Conservation (phyloP, 2,329 filamentous ascomycete species). For the Colletotrichum ledebouriae region DNA sequence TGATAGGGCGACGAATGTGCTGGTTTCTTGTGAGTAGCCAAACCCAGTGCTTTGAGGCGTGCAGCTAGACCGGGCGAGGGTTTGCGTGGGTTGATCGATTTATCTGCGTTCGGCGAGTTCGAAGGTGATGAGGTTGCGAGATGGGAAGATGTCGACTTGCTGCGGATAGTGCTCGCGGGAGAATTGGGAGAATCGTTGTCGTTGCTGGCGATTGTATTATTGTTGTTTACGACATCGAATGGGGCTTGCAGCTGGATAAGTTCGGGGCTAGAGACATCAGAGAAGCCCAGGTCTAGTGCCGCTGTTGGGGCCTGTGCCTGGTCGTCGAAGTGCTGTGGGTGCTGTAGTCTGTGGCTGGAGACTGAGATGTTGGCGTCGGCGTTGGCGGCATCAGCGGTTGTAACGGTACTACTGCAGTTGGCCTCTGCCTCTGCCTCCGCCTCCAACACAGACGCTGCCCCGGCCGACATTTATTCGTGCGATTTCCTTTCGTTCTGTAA, state of each 20-base stretch:
- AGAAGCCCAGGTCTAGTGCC: slow-evolving; percentile 53
- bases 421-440: slow-evolving; percentile 22
- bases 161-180: slow-evolving; percentile 4
- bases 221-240: slow-evolving; percentile 41
- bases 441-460: slow-evolving; percentile 9
- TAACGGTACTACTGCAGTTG: slow-evolving; percentile 15
- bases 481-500: not conserved
- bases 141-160: slow-evolving; percentile 19
- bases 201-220: slow-evolving; percentile 45
- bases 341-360: slow-evolving; percentile 20
- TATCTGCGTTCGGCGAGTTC: slow-evolving; percentile 47
- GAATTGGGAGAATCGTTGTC: slow-evolving; percentile 36
- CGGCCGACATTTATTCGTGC: slow-evolving; percentile 35
- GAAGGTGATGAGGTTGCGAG: slow-evolving; percentile 41
- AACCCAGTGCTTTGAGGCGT: slow-evolving; percentile 74
- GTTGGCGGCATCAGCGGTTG: slow-evolving; percentile 19
- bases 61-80: slow-evolving; percentile 75
- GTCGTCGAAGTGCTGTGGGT: slow-evolving; percentile 25
- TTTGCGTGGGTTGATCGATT: slow-evolving; percentile 61
- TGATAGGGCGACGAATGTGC: slow-evolving; percentile 45
- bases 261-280: slow-evolving; percentile 56
- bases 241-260: slow-evolving; percentile 52
- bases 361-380: slow-evolving; percentile 9
- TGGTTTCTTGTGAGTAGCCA: slow-evolving; percentile 61
- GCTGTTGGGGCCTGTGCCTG: slow-evolving; percentile 27